Percentiles rank a stretch among this genome's conserved stretches.
Evolutionary conservation across 352 stramenopile genomes (phyloP).

Genomic region (Pilasporangium apinafurcum): DNA sequence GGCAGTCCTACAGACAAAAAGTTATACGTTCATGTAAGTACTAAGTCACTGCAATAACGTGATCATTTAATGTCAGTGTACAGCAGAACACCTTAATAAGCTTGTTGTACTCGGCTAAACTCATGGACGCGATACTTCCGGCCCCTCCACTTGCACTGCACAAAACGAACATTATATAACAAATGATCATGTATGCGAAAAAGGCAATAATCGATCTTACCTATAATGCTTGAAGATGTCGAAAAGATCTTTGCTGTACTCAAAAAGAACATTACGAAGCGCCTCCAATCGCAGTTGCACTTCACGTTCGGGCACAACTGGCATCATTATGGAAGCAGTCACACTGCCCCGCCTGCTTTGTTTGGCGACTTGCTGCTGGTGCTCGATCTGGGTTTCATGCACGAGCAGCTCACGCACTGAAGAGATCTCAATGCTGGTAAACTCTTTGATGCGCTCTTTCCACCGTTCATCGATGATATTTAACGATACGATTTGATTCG

Average conservation of each 20-base stretch:
- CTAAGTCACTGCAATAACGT: too few species aligned
- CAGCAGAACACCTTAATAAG: conserved; percentile 38
- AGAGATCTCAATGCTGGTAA: conserved; percentile 33
- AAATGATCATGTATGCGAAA: background rate
- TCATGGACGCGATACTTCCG: conserved; percentile 67
- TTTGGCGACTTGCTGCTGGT: conserved; percentile 7
- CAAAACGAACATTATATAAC: background rate
- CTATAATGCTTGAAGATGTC: conserved; percentile 85
- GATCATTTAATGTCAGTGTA: background rate
- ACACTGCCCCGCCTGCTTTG: conserved; percentile 12
- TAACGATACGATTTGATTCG: conserved; percentile 19
- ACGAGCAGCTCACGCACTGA: conserved; percentile 58
- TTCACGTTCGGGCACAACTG: conserved; percentile 53
- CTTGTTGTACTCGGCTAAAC: conserved; percentile 66
- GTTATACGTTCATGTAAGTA: background rate
- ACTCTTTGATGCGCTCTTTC: conserved; percentile 57
- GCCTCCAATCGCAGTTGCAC: conserved; percentile 40
- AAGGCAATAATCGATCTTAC: conserved; percentile 8
- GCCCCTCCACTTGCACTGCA: conserved; percentile 47
- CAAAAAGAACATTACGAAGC: conserved; percentile 36
- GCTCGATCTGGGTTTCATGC: conserved; percentile 23
- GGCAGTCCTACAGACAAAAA: conserved; percentile 25
- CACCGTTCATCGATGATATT: conserved; percentile 59
- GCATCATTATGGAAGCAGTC: conserved; percentile 8
- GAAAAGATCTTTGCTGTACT: conserved; percentile 72